A percentile compares a stretch with the other conserved stretches of the same genome.
phyloP scores from a whole-genome alignment of 164 flowering plant genomes.

The Chimonanthus salicifolius region DNA sequence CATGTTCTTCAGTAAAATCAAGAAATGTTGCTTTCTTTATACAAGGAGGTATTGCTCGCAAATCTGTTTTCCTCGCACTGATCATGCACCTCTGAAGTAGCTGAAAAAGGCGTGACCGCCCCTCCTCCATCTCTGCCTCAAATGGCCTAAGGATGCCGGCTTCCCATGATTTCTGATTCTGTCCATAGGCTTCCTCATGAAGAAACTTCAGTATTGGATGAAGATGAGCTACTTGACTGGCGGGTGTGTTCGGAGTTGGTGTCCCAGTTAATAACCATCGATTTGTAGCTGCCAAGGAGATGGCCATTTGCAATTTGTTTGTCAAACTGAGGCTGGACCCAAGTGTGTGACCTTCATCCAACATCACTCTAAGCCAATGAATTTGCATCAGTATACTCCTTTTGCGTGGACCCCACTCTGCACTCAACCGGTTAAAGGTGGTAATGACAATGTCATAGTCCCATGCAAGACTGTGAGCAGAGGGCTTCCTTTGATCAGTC shows the following conservation, averaged over 20 bases:
- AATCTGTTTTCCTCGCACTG: slow-evolving; percentile 85
- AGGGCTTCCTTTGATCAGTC: slow-evolving; percentile 67
- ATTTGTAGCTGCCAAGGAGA: slow-evolving; percentile 65
- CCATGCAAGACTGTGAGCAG: slow-evolving; percentile 84
- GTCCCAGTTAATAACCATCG: slow-evolving; percentile 97
- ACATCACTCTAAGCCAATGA: slow-evolving; percentile 87
- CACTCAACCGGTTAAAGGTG: slow-evolving; percentile 87
- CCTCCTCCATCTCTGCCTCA: slow-evolving; percentile 92
- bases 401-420: slow-evolving; percentile 77
- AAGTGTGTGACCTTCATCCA: slow-evolving; percentile 98
- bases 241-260: slow-evolving; percentile 91
- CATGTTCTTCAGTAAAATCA: slow-evolving; percentile 76
- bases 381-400: slow-evolving; percentile 80
- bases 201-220: slow-evolving; percentile 86
- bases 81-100: slow-evolving; percentile 86
- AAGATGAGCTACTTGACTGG: slow-evolving; percentile 86
- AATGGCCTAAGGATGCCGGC: slow-evolving; percentile 84
- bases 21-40: slow-evolving; percentile 65
- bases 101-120: slow-evolving; percentile 64
- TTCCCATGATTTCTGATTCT: slow-evolving; percentile 83
- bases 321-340: slow-evolving; percentile 89
- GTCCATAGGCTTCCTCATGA: slow-evolving; percentile 82
- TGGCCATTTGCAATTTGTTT: slow-evolving; percentile 87
- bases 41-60: slow-evolving; percentile 85
- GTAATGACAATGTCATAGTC: slow-evolving; percentile 92